A percentile compares a stretch with the other conserved stretches of the same genome.
Conservation (phyloP, 768 basidiomycete genomes). For the Chiua virens region DNA sequence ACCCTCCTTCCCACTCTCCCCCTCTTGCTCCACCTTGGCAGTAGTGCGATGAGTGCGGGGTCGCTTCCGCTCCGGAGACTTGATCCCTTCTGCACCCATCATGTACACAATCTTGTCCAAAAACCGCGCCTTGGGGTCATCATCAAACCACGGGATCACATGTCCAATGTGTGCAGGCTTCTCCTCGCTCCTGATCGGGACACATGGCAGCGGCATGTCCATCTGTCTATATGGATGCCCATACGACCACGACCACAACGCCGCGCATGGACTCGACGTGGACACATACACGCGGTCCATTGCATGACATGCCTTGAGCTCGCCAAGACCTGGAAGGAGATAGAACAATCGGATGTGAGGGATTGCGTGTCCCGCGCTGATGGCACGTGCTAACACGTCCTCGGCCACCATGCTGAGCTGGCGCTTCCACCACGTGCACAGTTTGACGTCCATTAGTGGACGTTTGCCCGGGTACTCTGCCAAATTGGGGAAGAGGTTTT, state of each 20-base stretch:
- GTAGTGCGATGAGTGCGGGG: constrained; percentile 32
- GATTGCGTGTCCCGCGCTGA: not conserved
- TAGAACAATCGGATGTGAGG: constrained; percentile 46
- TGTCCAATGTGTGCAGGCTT: constrained; percentile 50
- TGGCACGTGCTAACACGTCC: constrained; percentile 31
- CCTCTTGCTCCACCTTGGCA: constrained; percentile 18
- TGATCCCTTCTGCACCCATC: constrained; percentile 55
- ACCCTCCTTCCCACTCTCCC: constrained; percentile 28
- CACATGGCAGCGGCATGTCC: constrained; percentile 43
- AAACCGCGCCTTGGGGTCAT: constrained; percentile 95
- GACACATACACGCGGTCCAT: constrained; percentile 41
- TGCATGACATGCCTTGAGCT: constrained; percentile 63
- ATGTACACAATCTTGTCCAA: constrained; percentile 86
- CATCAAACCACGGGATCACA: constrained; percentile 89
- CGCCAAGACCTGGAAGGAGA: constrained; percentile 67
- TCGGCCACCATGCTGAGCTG: constrained; percentile 58
- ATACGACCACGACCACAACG: constrained; percentile 58
- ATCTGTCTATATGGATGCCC: constrained; percentile 70
- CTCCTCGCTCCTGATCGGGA: constrained; percentile 39
- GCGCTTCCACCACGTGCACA: constrained; percentile 94
- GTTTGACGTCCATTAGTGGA: constrained; percentile 70
- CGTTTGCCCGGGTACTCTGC: constrained; percentile 66
- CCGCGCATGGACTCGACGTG: constrained; percentile 12
- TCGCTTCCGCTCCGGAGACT: constrained; percentile 64
- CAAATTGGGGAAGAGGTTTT: constrained; percentile 94